A percentile compares a stretch with the other conserved stretches of the same genome.
Evolutionary conservation across 495 filamentous ascomycete genomes (phyloP).

Genomic region (Echria macrotheca): DNA sequence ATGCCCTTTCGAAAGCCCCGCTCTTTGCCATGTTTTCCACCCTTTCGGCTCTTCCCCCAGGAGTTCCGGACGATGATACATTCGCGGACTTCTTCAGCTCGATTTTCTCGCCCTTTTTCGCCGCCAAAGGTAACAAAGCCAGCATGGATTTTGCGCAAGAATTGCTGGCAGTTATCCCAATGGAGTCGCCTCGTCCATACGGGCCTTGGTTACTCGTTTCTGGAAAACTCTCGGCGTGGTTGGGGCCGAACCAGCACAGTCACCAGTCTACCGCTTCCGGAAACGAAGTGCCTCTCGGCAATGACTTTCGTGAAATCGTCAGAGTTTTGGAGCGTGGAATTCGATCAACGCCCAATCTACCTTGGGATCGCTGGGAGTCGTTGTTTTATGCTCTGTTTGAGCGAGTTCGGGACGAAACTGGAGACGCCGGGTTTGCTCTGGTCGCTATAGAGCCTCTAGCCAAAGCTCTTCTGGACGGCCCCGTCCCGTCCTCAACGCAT

Average conservation of each 20-base stretch:
- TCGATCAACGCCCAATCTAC: slow-evolving; percentile 38
- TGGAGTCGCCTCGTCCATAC: slow-evolving; percentile 32
- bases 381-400: slow-evolving; percentile 54
- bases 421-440: slow-evolving; percentile 55
- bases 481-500: too few relatives aligned
- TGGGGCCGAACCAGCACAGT: slow-evolving; percentile 30
- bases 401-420: slow-evolving; percentile 59
- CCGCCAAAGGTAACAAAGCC: slow-evolving; percentile 35
- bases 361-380: slow-evolving; percentile 51
- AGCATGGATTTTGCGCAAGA: slow-evolving; percentile 39
- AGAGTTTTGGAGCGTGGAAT: slow-evolving; percentile 62
- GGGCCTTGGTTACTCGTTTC: slow-evolving; percentile 41
- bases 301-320: slow-evolving; percentile 65
- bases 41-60: slow-evolving; percentile 38
- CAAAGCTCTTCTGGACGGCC: slow-evolving; percentile 40
- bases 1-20: slow-evolving; percentile 34
- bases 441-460: slow-evolving; percentile 69
- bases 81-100: slow-evolving; percentile 35
- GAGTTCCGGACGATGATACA: slow-evolving; percentile 37
- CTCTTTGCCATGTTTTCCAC: slow-evolving; percentile 47
- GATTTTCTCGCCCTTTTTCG: slow-evolving; percentile 44
- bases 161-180: slow-evolving; percentile 33
- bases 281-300: slow-evolving; percentile 34
- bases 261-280: slow-evolving; percentile 28
- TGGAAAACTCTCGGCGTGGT: slow-evolving; percentile 21